These are phyloP conservation scores for Cladosporium colombiae DNA, from an alignment of 2,329 filamentous ascomycete genomes.

Conservation along the genomic window DNA sequence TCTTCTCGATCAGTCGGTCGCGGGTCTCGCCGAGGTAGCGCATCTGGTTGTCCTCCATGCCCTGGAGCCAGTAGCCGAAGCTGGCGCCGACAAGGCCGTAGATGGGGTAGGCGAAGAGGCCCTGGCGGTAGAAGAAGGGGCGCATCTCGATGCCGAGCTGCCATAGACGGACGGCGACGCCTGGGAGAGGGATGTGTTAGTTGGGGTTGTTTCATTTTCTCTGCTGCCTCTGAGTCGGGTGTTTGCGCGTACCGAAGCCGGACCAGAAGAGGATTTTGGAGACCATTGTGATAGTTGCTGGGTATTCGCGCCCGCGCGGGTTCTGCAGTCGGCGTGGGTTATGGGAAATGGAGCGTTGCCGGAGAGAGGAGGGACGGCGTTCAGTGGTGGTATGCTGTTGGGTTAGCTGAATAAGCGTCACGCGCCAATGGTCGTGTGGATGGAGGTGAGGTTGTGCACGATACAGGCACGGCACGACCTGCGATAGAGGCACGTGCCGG, in stretches of 20 bases:
- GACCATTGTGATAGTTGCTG: constrained; percentile 43
- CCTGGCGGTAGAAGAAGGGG: constrained; percentile 81
- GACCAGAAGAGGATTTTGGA: constrained; percentile 75
- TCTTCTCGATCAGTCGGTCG: constrained; percentile 81
- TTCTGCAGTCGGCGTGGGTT: background rate
- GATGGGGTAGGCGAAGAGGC: constrained; percentile 87
- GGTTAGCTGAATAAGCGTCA: constrained; percentile 18
- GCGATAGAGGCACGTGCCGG: background rate
- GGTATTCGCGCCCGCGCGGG: constrained; percentile 18
- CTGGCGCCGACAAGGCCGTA: constrained; percentile 83
- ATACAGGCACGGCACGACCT: background rate
- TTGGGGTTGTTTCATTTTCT: background rate
- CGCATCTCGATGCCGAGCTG: constrained; percentile 99
- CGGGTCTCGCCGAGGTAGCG: constrained; percentile 76
- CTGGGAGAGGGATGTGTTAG: constrained; percentile 51
- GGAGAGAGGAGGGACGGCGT: background rate
- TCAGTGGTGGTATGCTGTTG: background rate
- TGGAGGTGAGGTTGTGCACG: constrained; percentile 14
- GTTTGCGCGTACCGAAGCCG: constrained; percentile 72
- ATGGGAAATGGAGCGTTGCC: background rate
- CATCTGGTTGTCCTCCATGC: constrained; percentile 81
- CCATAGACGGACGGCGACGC: constrained; percentile 88
- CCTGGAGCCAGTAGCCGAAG: constrained; percentile 96
- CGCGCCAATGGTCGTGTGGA: constrained; percentile 19
- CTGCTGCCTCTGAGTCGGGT: background rate